Evolutionary conservation across 352 stramenopile species (phyloP).

Genomic region (Phytophthora agathidicida): DNA sequence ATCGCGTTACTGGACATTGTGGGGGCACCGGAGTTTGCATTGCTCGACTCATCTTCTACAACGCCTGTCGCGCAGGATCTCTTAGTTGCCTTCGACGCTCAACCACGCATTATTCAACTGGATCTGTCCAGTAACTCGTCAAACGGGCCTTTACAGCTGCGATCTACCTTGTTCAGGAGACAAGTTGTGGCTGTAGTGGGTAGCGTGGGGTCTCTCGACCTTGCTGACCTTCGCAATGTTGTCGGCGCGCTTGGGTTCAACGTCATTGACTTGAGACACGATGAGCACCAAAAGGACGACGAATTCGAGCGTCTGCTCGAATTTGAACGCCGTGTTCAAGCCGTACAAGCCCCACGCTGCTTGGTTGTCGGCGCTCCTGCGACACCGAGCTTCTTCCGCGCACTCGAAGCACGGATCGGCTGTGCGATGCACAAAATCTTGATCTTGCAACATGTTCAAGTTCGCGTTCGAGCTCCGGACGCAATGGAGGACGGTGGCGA

Average conservation of each 20-base stretch:
- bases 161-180: constrained; percentile 39
- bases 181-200: constrained; percentile 38
- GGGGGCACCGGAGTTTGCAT: constrained; percentile 25
- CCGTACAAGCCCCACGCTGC: constrained; percentile 30
- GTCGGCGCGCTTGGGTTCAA: constrained; percentile 25
- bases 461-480: constrained; percentile 16
- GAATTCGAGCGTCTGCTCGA: constrained; percentile 1
- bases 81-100: constrained; percentile 25
- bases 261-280: constrained; percentile 30
- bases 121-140: constrained; percentile 23
- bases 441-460: constrained; percentile 48
- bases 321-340: constrained; percentile 32
- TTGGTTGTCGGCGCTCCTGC: constrained; percentile 39
- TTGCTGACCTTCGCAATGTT: constrained; percentile 19
- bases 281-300: constrained; percentile 2
- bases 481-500: constrained; percentile 25
- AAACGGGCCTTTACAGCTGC: constrained; percentile 15
- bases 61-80: constrained; percentile 12
- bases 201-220: constrained; percentile 21
- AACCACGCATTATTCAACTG: constrained; percentile 33
- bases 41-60: constrained; percentile 20
- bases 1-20: constrained; percentile 23
- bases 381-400: constrained; percentile 39
- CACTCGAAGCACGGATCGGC: constrained; percentile 37
- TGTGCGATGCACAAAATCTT: constrained; percentile 40